These are phyloP conservation scores for Crithidia bombi DNA, from an alignment of 208 protist species.

Conservation along the genomic window DNA sequence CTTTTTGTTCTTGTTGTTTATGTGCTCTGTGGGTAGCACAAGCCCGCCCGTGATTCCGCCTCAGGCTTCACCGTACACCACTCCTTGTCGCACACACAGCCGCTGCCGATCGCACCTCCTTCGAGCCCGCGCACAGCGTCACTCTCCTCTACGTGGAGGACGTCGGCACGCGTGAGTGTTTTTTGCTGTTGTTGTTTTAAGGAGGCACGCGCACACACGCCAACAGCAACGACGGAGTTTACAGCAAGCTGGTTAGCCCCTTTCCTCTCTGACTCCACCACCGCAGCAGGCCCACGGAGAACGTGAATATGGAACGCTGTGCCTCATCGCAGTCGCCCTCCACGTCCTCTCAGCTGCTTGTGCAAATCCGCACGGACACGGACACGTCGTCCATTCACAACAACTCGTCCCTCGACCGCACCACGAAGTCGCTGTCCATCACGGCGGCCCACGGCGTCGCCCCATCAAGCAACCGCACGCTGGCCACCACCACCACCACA, in stretches of 20 bases:
- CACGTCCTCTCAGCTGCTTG: slow-evolving; percentile 12
- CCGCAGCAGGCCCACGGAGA: background rate
- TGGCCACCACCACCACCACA: background rate
- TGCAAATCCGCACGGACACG: slow-evolving; percentile 29
- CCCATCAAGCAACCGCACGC: background rate
- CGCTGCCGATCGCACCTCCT: background rate
- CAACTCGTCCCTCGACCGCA: slow-evolving; percentile 16
- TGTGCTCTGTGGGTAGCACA: background rate
- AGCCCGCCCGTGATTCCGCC: background rate
- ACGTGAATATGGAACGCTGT: background rate
- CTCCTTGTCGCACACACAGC: background rate
- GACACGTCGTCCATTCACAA: slow-evolving; percentile 20
- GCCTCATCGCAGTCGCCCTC: slow-evolving; percentile 6
- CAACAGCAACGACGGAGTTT: background rate
- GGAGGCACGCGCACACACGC: too few relatives aligned
- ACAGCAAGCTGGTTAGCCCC: background rate
- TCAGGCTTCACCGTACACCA: too few relatives aligned
- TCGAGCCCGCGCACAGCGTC: background rate
- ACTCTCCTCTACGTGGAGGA: background rate
- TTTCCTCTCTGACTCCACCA: background rate
- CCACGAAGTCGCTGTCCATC: slow-evolving; percentile 16
- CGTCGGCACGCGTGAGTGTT: background rate
- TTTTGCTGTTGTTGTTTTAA: too few relatives aligned
- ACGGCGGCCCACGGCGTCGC: background rate
- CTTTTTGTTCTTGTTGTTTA: slow-evolving; percentile 8